These are phyloP conservation scores for Eragrostis curvula DNA, from an alignment of 176 grass and related monocot species.

Conservation along the genomic window DNA sequence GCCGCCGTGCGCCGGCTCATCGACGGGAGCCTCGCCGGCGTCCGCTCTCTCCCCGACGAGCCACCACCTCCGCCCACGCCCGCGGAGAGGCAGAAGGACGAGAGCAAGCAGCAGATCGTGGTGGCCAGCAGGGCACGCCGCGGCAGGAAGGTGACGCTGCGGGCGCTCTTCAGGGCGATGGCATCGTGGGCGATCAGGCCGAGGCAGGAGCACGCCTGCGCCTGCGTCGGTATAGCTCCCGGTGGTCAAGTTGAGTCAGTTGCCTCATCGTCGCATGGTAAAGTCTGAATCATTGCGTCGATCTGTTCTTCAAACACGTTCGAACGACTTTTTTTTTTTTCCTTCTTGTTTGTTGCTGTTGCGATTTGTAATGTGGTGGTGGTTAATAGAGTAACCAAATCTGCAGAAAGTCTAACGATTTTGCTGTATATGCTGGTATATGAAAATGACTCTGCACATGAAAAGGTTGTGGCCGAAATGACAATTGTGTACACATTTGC, in stretches of 20 bases:
- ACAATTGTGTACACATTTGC: neutral
- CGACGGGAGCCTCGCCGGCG: conserved; percentile 41
- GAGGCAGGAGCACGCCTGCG: conserved; percentile 1
- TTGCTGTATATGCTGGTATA: neutral
- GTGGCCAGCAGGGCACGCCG: neutral
- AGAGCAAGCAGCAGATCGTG: neutral
- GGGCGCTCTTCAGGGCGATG: conserved; percentile 43
- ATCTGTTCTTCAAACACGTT: neutral
- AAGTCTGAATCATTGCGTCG: neutral
- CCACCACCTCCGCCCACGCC: neutral
- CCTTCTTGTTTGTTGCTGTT: neutral
- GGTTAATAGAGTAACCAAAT: conserved; percentile 3
- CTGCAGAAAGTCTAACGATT: neutral
- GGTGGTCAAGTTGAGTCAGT: conserved; percentile 1
- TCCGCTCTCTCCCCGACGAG: neutral
- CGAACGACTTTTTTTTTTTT: neutral
- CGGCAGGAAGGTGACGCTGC: conserved; percentile 45
- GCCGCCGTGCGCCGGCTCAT: conserved; percentile 60
- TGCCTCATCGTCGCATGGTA: neutral
- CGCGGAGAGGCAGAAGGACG: neutral
- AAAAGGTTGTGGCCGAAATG: neutral
- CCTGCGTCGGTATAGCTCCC: conserved; percentile 4
- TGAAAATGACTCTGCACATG: neutral
- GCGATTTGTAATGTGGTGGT: neutral
- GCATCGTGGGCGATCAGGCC: conserved; percentile 37